Evolutionary conservation across 306 rosid genomes (phyloP).

Genomic region (Dryas alaskensis): DNA sequence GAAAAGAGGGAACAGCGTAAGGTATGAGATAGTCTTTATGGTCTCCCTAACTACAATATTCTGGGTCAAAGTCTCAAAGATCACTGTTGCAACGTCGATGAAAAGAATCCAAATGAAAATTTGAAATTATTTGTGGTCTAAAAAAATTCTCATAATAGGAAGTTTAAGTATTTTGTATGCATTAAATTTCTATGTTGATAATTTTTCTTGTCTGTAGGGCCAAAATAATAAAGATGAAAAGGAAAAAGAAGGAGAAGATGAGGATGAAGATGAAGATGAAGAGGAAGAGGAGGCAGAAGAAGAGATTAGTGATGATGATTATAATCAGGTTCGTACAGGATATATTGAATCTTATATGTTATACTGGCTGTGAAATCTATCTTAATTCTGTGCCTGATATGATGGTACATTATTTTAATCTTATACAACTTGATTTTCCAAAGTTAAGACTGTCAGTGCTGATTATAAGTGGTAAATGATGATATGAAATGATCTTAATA

Average conservation of each 20-base stretch:
- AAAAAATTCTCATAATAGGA: background rate
- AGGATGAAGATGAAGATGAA: slow-evolving; percentile 7
- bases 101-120: background rate
- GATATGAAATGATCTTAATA: background rate
- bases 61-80: background rate
- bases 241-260: slow-evolving; percentile 17
- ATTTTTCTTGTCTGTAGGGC: slow-evolving; percentile 6
- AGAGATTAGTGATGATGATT: background rate
- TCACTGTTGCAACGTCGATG: background rate
- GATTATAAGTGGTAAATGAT: background rate
- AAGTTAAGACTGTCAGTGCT: too few relatives aligned
- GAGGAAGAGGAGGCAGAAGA: slow-evolving; percentile 15
- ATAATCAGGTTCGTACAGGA: background rate
- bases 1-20: slow-evolving; percentile 22
- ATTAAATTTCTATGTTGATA: background rate
- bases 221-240: background rate
- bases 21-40: slow-evolving; percentile 11
- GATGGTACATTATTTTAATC: background rate
- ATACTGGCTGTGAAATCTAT: background rate
- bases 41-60: background rate
- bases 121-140: background rate
- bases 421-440: too few relatives aligned
- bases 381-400: background rate
- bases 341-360: background rate
- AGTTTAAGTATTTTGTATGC: background rate